Conservation (phyloP, 805 yeast genomes). For the Metschnikowia peoriensis region DNA sequence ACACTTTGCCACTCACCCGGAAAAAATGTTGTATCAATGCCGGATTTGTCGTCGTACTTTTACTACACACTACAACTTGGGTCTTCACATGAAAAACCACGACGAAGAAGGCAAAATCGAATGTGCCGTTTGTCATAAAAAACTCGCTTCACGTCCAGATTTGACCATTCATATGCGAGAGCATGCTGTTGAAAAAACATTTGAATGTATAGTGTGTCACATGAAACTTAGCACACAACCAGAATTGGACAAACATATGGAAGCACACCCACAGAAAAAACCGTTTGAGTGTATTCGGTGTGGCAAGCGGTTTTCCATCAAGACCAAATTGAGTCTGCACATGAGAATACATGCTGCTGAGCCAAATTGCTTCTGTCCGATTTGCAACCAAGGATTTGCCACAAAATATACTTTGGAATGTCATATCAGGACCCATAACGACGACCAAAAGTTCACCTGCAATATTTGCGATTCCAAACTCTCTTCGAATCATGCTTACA, state of each 20-base stretch:
- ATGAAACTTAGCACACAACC: background rate
- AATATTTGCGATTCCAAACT: background rate
- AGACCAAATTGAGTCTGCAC: background rate
- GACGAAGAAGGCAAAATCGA: background rate
- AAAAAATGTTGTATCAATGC: background rate
- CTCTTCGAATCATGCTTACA: background rate
- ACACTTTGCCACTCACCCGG: background rate
- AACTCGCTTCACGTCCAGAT: background rate
- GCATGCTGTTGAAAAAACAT: background rate
- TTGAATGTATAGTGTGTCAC: background rate
- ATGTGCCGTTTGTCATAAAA: background rate
- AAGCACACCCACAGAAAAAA: background rate
- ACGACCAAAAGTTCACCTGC: background rate
- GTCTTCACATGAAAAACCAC: background rate
- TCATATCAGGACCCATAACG: background rate
- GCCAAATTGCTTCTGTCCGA: background rate
- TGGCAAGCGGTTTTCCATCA: background rate
- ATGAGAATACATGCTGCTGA: background rate
- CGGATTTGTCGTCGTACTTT: background rate
- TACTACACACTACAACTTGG: background rate
- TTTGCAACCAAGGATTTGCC: background rate
- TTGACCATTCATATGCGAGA: background rate
- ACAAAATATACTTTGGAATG: background rate
- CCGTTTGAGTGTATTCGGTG: background rate
- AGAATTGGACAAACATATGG: background rate